Evolutionary conservation across 179 eudicot species (phyloP).

Genomic region (Amaranthus tricolor): DNA sequence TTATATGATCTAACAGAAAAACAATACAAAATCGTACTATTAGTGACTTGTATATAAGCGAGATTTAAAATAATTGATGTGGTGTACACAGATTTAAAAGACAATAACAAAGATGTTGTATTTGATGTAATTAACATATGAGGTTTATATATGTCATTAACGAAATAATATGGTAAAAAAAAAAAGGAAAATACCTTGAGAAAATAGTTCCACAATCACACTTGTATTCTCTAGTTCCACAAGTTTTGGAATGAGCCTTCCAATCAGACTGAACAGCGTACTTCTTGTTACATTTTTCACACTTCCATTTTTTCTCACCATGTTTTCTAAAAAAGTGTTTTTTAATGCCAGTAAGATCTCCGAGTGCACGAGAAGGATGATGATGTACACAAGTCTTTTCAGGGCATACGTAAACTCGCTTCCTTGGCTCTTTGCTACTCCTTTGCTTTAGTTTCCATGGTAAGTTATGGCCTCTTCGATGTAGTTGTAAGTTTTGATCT

Average conservation of each 20-base stretch:
- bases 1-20: too few relatives aligned
- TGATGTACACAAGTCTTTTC: conserved; percentile 45
- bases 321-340: conserved; percentile 47
- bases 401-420: conserved; percentile 44
- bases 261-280: conserved; percentile 54
- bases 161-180: too few relatives aligned
- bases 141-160: too few relatives aligned
- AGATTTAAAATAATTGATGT: too few relatives aligned
- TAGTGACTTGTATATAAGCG: too few relatives aligned
- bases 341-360: conserved; percentile 46
- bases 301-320: conserved; percentile 53
- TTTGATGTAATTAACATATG: too few relatives aligned
- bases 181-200: conserved; percentile 32
- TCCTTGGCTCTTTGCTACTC: conserved; percentile 35
- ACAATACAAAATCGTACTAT: too few relatives aligned
- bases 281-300: conserved; percentile 43
- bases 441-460: conserved; percentile 56
- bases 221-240: conserved; percentile 49
- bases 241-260: conserved; percentile 52
- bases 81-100: too few relatives aligned
- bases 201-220: conserved; percentile 53
- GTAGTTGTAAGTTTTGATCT: conserved; percentile 48
- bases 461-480: conserved; percentile 42
- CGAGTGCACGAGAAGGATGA: conserved; percentile 44
- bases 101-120: too few relatives aligned